Base-by-base conservation (phyloP, 176 grass and related monocot genomes). In the Aegilops tauschii region DNA sequence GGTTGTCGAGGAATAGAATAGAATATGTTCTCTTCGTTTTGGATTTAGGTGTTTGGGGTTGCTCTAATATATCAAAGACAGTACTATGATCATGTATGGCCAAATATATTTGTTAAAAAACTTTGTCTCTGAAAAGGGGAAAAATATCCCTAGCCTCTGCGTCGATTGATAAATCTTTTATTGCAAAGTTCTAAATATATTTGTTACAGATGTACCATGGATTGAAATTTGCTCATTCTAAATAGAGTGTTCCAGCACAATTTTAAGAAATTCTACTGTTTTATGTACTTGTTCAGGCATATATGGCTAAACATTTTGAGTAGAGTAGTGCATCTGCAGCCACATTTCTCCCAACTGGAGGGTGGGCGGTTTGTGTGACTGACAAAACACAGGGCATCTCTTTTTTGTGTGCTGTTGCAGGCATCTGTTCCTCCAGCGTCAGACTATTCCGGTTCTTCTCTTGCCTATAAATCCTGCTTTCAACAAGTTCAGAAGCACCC, bases 1-100 rank as follows among this genome's bases (percentile, higher is more conserved):
- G 89, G 21, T 61, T 91, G 81, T 90, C 39, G 54, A 7, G 27
- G 76, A 84, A 87, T 76, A 17, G 68, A 84, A 84, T 80, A 31
- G 89, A 69, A 91, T 80, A 68, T 75, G 44, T 91, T 84, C 85
- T 47, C 21, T 47, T 27, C 5, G 35, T 16, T 66, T 79, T 40
- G 44, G 59, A 74, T 84, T 80, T 47, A 20, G 66, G 31, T 84
- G 81, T 65, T 52, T 75, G 59, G 9, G 49, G 13, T 37, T 58
- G 13, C 79, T 67, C 16, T 10, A 45, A 56, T 47, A 54, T 54
- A 69, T 45, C 69, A 68, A 47, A 44, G 9, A 12, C 14, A 50
- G 47, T 16, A 10, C n/a, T 29, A 66, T 44, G 59, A 25, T 47
- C 35, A 14, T 70, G 62, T 37, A 76, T 58, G 34, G 40, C 62